Evolutionary conservation across 257 asterid genomes (phyloP), one percentile per base, ranked within the genome.

Genomic region (Nicotiana noctiflora): DNA sequence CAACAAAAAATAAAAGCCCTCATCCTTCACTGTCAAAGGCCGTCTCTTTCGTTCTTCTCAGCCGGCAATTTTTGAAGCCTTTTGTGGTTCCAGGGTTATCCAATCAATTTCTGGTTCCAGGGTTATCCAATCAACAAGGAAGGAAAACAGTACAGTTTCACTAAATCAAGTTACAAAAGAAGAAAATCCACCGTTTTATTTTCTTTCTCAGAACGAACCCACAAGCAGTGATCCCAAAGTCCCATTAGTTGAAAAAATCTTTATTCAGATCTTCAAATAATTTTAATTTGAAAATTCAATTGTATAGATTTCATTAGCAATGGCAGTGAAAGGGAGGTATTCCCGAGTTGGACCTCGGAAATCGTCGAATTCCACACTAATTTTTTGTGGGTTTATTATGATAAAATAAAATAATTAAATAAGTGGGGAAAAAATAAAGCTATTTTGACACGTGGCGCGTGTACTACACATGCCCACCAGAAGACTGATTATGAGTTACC

Each of bases 311-410:
- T 64, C 23, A 27, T 61, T 57, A 40, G 2, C 79, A 81, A 91
- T 92, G 97, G 94, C 96, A 84, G 93, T 82, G 81, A 94, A 94
- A 80, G 97, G 92, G 85, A 87, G 94, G 88, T 89, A 88, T 80
- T 84, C 85, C 63, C 86, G 91, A 61, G 83, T 68, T 27, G 84
- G 83, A 85, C 84, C 89, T 84, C 90, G 94, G 65, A 90, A 86
- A 81, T 57, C 86, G 61, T 11, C 87, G 46, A 18, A 81, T 83
- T 80, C 94, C 76, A 82, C 96, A 57, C 6, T 86, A 81, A 83
- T 89, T 29, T 84, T 89, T 61, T 86, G 88, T 31, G 84, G 87
- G 62, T 82, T 94, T 4, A 78, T 94, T 51, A 65, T 89, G 76
- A 25, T 25, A 76, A n/a, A n/a, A n/a, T n/a, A n/a, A n/a, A n/a